A percentile compares a stretch with the other conserved stretches of the same genome.
Conservation (phyloP, 805 yeast genomes). For the Zygoascus tannicola region DNA sequence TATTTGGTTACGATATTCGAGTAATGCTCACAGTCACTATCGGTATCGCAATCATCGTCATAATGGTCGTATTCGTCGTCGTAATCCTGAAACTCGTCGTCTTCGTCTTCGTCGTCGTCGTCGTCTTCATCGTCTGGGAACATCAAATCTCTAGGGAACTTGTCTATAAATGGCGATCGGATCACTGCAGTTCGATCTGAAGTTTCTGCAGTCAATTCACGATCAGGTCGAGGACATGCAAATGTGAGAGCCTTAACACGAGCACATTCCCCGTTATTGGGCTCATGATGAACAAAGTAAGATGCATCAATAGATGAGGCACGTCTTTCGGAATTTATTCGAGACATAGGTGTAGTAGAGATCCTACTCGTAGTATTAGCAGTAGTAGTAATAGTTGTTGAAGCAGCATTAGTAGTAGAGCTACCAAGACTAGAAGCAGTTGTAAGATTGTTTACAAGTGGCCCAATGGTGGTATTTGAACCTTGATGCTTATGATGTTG, state of each 20-base stretch:
- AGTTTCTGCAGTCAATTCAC: neutral
- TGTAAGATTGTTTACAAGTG: too few relatives aligned
- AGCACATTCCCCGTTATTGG: neutral
- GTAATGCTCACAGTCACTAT: neutral
- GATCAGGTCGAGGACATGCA: conserved; percentile 13
- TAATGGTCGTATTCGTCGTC: conserved; percentile 13
- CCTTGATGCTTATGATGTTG: neutral
- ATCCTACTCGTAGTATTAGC: too few relatives aligned
- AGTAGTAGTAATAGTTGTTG: neutral
- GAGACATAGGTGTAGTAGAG: neutral
- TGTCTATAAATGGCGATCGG: conserved; percentile 3
- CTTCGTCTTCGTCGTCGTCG: conserved; percentile 6
- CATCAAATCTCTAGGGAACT: conserved; percentile 1
- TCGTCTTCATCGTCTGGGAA: conserved; percentile 12
- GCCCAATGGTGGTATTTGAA: neutral
- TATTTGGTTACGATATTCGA: too few relatives aligned
- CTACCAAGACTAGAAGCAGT: neutral
- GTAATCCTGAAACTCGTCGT: conserved; percentile 9
- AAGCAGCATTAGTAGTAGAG: neutral
- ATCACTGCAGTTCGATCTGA: neutral
- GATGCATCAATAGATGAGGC: neutral
- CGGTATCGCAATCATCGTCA: conserved; percentile 6
- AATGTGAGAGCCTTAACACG: conserved; percentile 4
- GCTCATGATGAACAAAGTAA: neutral
- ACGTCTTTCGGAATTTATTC: neutral